Percentiles rank a stretch among this genome's conserved stretches.
Conservation (phyloP, 352 stramenopile species). For the Thraustotheca clavata region DNA sequence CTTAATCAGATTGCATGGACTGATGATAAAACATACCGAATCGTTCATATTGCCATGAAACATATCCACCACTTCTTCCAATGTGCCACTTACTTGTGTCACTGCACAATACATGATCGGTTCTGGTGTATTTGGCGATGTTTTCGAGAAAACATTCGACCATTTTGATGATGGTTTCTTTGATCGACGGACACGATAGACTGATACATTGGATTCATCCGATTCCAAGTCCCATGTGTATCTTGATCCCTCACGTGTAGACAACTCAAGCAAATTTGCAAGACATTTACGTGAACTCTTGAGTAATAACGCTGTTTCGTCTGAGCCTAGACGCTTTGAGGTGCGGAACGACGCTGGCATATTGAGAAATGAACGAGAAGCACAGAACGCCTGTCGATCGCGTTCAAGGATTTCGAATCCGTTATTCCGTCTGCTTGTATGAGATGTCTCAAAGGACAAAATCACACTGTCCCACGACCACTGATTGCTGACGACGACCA, state of each 20-base stretch:
- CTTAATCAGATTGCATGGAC: not conserved
- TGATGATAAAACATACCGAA: not conserved
- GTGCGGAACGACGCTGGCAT: not conserved
- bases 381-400: too few species aligned
- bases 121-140: conserved; percentile 68
- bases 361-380: too few species aligned
- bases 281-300: conserved; percentile 7
- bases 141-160: conserved; percentile 71
- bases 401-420: too few species aligned
- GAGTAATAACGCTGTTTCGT: not conserved
- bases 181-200: not conserved
- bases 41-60: conserved; percentile 13
- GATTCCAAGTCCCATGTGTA: conserved; percentile 4
- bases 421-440: too few species aligned
- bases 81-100: conserved; percentile 68
- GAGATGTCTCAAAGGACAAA: too few species aligned
- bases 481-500: too few species aligned
- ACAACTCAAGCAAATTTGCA: not conserved
- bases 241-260: not conserved
- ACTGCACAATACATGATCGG: conserved; percentile 72
- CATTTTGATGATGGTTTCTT: conserved; percentile 62
- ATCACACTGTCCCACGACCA: too few species aligned
- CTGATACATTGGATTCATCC: not conserved
- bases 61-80: conserved; percentile 22
- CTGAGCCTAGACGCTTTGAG: not conserved